Evolutionary conservation across 2,329 filamentous ascomycete species (phyloP), one percentile per base, ranked within the genome.

Genomic region (Colletotrichum godetiae): DNA sequence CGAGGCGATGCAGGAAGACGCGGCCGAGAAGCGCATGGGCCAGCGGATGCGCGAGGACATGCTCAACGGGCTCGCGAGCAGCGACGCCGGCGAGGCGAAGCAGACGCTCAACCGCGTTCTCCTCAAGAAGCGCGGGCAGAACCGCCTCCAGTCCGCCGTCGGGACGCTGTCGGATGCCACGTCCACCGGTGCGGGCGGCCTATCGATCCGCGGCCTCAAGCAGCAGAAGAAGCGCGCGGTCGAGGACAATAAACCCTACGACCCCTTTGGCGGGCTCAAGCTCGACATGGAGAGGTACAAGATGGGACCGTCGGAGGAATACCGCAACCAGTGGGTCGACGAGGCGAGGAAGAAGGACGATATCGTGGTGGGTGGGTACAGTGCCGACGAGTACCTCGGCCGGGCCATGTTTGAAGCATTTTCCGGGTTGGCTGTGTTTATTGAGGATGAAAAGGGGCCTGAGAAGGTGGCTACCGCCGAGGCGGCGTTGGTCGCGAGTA

Each of bases 351-450:
- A 89, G 53, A 92, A 95, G 79, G 84, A 88, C 2, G 87, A 89
- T 57, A 91, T 93, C 79, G 85, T 89, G 64, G 94, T 94, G 19
- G 95, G 95, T 37, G 97, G 97, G 0, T 98, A 97, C 83, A 92
- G 92, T 78, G 86, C 96, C 56, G 86, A 89, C 42, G 95, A 98
- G 80, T 98, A 97, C 80, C 94, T 95, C 78, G 88, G 91, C 8
- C 88, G 95, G 29, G 92, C 94, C 29, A 85, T 99, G 80, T 93
- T 94, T 74, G 95, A 98, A 80, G 95, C 96, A 0, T 98, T 98
- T 83, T 91, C 94, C 0, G 97, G 97, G 0, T 82, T 99, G 73
- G 95, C 94, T 0, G 94, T 97, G 55, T 97, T 97, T 77, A 87
- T 99, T 55, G 92, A 90, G 46, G 95, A 98, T 58, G 95, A 97